Evolutionary conservation across 2,329 filamentous ascomycete species (phyloP).

Genomic region (Aurifilum marmelostoma): DNA sequence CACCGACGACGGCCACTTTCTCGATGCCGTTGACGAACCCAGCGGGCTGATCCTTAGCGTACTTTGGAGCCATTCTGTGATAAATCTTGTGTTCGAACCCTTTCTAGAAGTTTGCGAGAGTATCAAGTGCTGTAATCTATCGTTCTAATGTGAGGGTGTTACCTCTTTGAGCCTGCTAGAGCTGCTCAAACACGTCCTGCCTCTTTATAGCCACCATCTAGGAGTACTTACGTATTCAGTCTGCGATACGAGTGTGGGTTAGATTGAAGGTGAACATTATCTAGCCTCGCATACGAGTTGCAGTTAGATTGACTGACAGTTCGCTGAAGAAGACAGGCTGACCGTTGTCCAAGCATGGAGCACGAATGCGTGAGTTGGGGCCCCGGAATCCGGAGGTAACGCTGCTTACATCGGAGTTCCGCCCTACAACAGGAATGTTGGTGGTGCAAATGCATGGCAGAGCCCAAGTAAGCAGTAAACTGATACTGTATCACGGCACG

Average conservation of each 20-base stretch:
- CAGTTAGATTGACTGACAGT: background rate
- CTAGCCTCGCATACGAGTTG: background rate
- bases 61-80: conserved; percentile 13
- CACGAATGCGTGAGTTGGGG: background rate
- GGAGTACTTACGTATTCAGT: background rate
- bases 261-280: background rate
- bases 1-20: conserved; percentile 35
- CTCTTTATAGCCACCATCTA: background rate
- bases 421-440: background rate
- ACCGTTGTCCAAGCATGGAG: background rate
- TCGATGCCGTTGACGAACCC: conserved; percentile 32
- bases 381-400: background rate
- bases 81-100: background rate
- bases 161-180: background rate
- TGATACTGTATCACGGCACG: background rate
- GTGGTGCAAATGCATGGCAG: background rate
- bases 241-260: background rate
- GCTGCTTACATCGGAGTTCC: background rate
- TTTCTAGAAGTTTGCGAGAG: no score
- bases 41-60: conserved; percentile 23
- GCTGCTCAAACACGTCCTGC: background rate
- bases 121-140: background rate
- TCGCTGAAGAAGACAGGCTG: background rate
- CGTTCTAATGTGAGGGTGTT: background rate
- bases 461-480: background rate